Evolutionary conservation across 768 basidiomycete genomes (phyloP).

Genomic region (Leucosporidium yakuticum): DNA sequence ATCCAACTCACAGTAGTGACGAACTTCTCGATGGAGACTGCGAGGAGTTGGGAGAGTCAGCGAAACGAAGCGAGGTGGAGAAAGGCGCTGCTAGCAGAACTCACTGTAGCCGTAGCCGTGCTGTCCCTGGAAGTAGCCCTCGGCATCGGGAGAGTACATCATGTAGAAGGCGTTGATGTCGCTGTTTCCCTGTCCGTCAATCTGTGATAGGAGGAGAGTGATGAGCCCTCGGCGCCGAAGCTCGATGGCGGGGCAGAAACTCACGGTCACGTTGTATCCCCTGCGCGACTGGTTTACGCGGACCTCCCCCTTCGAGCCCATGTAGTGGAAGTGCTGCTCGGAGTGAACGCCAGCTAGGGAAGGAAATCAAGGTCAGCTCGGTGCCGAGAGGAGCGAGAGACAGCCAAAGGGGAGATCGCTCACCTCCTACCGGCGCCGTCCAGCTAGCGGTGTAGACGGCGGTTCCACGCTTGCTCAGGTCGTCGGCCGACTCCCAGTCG

Average conservation of each 20-base stretch:
- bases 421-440: conserved; percentile 72
- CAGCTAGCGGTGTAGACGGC: conserved; percentile 90
- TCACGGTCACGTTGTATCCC: conserved; percentile 82
- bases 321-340: conserved; percentile 70
- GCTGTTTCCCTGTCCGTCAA: conserved; percentile 10
- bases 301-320: conserved; percentile 93
- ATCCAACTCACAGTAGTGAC: not conserved
- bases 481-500: conserved; percentile 80
- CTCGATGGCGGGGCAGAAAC: not conserved
- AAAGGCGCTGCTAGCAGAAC: conserved; percentile 64
- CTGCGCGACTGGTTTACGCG: conserved; percentile 88
- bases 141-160: conserved; percentile 89
- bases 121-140: conserved; percentile 89
- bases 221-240: not conserved
- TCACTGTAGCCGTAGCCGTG: conserved; percentile 75
- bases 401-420: too few species aligned
- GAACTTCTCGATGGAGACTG: conserved; percentile 2
- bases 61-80: not conserved
- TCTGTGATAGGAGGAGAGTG: not conserved
- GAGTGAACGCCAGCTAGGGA: too few species aligned
- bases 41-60: too few species aligned
- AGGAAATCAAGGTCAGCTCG: too few species aligned
- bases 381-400: too few species aligned
- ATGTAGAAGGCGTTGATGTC: conserved; percentile 79
- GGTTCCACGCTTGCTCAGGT: conserved; percentile 68